Percentiles rank a stretch among this genome's conserved stretches.
phyloP scores from a whole-genome alignment of 768 basidiomycete genomes.

The Hemileccinum impolitum region DNA sequence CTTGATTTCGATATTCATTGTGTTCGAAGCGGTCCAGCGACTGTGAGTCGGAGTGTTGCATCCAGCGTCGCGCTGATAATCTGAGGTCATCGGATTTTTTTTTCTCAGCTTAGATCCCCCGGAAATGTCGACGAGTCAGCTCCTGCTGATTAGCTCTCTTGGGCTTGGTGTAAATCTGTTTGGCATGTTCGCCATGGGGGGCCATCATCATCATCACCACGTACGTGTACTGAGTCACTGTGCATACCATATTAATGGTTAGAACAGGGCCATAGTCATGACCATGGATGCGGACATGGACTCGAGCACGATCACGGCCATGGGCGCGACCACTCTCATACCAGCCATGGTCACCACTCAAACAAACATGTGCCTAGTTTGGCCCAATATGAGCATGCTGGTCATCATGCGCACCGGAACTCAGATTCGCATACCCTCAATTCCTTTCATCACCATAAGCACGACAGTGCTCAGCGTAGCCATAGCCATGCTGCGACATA shows the following conservation, averaged over 20 bases:
- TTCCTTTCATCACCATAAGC: conserved; percentile 7
- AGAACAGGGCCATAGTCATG: conserved; percentile 18
- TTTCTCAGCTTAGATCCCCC: conserved; percentile 83
- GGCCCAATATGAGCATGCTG: conserved; percentile 19
- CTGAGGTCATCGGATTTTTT: background rate
- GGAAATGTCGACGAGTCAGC: conserved; percentile 95
- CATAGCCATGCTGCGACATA: conserved; percentile 16
- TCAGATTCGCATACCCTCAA: conserved; percentile 14
- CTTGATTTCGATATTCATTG: conserved; percentile 94
- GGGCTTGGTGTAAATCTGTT: conserved; percentile 94
- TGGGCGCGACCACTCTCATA: conserved; percentile 34
- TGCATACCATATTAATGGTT: background rate
- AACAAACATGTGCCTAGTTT: conserved; percentile 8
- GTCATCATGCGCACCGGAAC: conserved; percentile 19
- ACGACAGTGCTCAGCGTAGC: conserved; percentile 10
- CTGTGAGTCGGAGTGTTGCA: conserved; percentile 51
- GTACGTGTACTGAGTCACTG: conserved; percentile 38
- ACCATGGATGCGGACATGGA: conserved; percentile 15
- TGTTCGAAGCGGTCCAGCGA: conserved; percentile 95
- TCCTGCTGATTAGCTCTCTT: conserved; percentile 83
- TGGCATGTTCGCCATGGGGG: conserved; percentile 99
- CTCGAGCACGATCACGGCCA: conserved; percentile 15
- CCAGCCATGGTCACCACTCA: conserved; percentile 24
- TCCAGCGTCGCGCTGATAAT: background rate
- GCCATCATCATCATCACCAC: conserved; percentile 76